Evolutionary conservation across 805 yeast species (phyloP).

Genomic region (Saturnispora mendoncae): DNA sequence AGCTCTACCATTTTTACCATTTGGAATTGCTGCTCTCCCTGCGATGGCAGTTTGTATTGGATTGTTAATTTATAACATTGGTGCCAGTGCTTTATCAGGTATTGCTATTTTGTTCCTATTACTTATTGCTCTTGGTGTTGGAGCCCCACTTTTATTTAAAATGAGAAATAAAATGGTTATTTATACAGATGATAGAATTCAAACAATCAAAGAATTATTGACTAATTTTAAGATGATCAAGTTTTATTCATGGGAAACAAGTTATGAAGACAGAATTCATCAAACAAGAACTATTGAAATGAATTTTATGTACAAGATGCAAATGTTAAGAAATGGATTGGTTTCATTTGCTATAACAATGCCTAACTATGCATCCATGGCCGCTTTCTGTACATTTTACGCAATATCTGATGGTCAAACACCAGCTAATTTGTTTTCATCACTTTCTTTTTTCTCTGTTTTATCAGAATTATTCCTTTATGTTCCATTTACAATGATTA

Average conservation of each 20-base stretch:
- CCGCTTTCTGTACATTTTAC: slow-evolving; percentile 37
- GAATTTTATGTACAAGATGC: slow-evolving; percentile 47
- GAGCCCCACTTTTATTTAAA: slow-evolving; percentile 36
- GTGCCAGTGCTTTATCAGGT: slow-evolving; percentile 67
- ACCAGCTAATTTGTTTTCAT: slow-evolving; percentile 59
- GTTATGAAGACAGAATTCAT: slow-evolving; percentile 51
- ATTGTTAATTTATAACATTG: slow-evolving; percentile 56
- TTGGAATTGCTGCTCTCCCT: slow-evolving; percentile 51
- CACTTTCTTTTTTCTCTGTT: slow-evolving; percentile 54
- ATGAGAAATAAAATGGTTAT: slow-evolving; percentile 46
- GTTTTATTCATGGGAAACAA: slow-evolving; percentile 82
- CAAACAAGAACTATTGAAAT: slow-evolving; percentile 54
- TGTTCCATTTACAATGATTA: slow-evolving; percentile 59
- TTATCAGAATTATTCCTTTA: slow-evolving; percentile 55
- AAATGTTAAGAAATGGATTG: slow-evolving; percentile 46
- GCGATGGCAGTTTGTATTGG: slow-evolving; percentile 54
- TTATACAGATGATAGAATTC: slow-evolving; percentile 70
- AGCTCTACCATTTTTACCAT: slow-evolving; percentile 60
- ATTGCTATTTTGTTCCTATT: slow-evolving; percentile 45
- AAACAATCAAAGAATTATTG: slow-evolving; percentile 66
- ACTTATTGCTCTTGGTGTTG: slow-evolving; percentile 35
- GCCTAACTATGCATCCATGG: slow-evolving; percentile 63
- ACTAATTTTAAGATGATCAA: slow-evolving; percentile 73
- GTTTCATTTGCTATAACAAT: slow-evolving; percentile 50
- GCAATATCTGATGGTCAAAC: slow-evolving; percentile 30